Evolutionary conservation across 441 rosid genomes (phyloP).

Genomic region (Erodium texanum): DNA sequence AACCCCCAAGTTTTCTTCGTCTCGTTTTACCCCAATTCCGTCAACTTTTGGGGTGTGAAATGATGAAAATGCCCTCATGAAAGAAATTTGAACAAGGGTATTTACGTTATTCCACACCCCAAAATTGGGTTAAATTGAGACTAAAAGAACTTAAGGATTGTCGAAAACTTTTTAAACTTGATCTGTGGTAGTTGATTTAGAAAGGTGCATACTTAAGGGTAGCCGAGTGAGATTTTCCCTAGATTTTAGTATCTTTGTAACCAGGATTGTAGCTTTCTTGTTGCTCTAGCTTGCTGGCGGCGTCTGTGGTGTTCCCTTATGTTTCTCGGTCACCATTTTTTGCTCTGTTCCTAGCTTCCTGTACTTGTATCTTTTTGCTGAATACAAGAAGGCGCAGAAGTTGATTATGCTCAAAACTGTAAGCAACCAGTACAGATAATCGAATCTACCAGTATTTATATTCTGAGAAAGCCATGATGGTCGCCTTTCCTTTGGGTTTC

Average conservation of each 20-base stretch:
- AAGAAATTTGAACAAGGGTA: too few relatives aligned
- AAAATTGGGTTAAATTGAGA: too few relatives aligned
- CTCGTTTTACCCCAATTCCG: too few relatives aligned
- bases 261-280: neutral
- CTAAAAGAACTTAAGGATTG: too few relatives aligned
- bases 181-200: too few relatives aligned
- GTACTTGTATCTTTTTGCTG: slow-evolving; percentile 54
- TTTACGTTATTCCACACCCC: too few relatives aligned
- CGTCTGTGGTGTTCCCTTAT: neutral
- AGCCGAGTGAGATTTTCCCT: too few relatives aligned
- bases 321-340: slow-evolving; percentile 19
- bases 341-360: slow-evolving; percentile 30
- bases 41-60: too few relatives aligned
- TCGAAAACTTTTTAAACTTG: too few relatives aligned
- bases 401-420: slow-evolving; percentile 53
- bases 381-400: slow-evolving; percentile 54
- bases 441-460: slow-evolving; percentile 66
- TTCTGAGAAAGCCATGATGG: slow-evolving; percentile 80
- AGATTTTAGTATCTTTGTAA: neutral
- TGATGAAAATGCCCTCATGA: too few relatives aligned
- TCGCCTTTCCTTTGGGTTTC: slow-evolving; percentile 26
- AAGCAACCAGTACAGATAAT: slow-evolving; percentile 74
- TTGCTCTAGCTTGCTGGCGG: neutral
- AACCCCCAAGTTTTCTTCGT: too few relatives aligned
- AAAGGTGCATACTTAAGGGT: too few relatives aligned